These are phyloP conservation scores for Stereum hirsutum DNA, from an alignment of 1,284 basidiomycete genomes.

Conservation along the genomic window DNA sequence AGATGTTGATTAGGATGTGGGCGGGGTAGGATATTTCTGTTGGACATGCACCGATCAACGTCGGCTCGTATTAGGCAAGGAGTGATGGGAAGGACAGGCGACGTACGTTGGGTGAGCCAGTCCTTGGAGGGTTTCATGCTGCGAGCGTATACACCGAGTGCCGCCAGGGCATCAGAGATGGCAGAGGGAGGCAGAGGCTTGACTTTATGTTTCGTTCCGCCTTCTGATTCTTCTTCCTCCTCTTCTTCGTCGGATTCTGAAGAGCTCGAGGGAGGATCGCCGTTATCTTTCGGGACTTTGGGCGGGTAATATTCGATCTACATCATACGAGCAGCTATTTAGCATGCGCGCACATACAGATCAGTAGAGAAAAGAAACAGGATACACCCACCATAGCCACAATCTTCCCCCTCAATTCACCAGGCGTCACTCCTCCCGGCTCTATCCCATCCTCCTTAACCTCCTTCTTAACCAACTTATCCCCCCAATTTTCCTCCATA, in stretches of 20 bases:
- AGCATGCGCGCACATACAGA: conserved; percentile 1
- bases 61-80: neutral
- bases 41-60: conserved; percentile 4
- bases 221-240: conserved; percentile 2
- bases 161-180: conserved; percentile 39
- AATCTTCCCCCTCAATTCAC: conserved; percentile 42
- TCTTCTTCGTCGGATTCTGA: conserved; percentile 2
- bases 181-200: conserved; percentile 14
- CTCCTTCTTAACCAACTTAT: conserved; percentile 37
- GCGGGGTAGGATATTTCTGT: conserved; percentile 31
- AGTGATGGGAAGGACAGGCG: conserved; percentile 6
- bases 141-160: conserved; percentile 44
- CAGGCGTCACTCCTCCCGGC: conserved; percentile 27
- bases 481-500: conserved; percentile 46
- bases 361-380: neutral
- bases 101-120: conserved; percentile 34
- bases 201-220: too few relatives aligned
- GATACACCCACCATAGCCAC: conserved; percentile 41
- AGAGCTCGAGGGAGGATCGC: conserved; percentile 3
- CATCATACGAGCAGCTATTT: neutral
- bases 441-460: conserved; percentile 26
- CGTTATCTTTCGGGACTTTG: conserved; percentile 9
- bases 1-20: conserved; percentile 52
- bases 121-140: conserved; percentile 47
- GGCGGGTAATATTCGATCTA: conserved; percentile 47